phyloP scores from a whole-genome alignment of 192 early-diverging fungal species.

The Lunasporangiospora selenospora region DNA sequence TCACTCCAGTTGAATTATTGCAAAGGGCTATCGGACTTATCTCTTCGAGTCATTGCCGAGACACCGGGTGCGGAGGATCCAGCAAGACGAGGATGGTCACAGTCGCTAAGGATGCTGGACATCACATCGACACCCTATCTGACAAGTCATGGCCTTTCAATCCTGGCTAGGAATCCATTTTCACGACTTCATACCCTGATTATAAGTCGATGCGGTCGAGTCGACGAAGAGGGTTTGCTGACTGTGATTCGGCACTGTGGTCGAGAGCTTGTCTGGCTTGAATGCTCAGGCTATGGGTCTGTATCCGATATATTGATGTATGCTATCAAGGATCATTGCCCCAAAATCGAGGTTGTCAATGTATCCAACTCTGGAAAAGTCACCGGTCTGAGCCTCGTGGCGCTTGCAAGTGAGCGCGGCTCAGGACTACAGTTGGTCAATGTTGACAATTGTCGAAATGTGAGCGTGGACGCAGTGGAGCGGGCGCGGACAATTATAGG shows the following conservation, averaged over 20 bases:
- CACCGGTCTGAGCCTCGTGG: constrained; percentile 25
- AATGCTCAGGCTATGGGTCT: constrained; percentile 18
- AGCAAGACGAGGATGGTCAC: constrained; percentile 25
- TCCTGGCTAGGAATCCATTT: constrained; percentile 7
- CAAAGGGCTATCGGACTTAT: constrained; percentile 24
- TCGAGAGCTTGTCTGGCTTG: constrained; percentile 10
- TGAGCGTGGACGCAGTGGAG: constrained; percentile 33
- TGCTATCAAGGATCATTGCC: constrained; percentile 27
- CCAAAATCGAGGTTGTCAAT: constrained; percentile 23
- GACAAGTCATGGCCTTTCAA: constrained; percentile 14
- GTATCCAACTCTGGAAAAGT: constrained; percentile 15
- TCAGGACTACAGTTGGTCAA: constrained; percentile 17
- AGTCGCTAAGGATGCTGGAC: constrained; percentile 32
- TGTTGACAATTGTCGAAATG: constrained; percentile 21
- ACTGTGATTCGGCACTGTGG: constrained; percentile 12
- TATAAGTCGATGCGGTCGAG: constrained; percentile 26
- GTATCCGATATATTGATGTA: constrained; percentile 24
- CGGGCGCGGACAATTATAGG: constrained; percentile 15
- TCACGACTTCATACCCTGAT: constrained; percentile 21
- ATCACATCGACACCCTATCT: constrained; percentile 33
- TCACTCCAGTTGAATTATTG: constrained; percentile 32
- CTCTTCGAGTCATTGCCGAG: constrained; percentile 15
- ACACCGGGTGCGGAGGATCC: not conserved
- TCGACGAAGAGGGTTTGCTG: constrained; percentile 16
- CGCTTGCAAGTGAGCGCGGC: constrained; percentile 27